Evolutionary conservation across 2,329 filamentous ascomycete species (phyloP).

Genomic region (Xylariaceae sp.): DNA sequence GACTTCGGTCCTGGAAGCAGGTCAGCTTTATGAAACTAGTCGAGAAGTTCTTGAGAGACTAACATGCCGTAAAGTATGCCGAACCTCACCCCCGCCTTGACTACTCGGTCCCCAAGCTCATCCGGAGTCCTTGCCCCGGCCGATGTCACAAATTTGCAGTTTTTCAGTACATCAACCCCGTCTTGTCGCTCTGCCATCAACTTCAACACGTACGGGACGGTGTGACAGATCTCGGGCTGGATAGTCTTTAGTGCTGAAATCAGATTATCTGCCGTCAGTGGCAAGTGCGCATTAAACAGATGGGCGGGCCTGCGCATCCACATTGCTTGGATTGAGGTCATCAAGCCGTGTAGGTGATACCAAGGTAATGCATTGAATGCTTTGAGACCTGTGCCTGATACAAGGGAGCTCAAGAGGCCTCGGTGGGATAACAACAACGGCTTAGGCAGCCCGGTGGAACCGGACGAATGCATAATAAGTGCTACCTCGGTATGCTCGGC

Average conservation of each 20-base stretch:
- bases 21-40: slow-evolving; percentile 14
- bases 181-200: slow-evolving; percentile 41
- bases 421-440: slow-evolving; percentile 47
- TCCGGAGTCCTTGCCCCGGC: slow-evolving; percentile 46
- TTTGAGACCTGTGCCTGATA: slow-evolving; percentile 39
- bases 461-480: slow-evolving; percentile 51
- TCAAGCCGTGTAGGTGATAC: slow-evolving; percentile 48
- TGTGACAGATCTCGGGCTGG: slow-evolving; percentile 43
- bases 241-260: slow-evolving; percentile 40
- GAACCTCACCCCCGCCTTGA: slow-evolving; percentile 41
- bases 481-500: slow-evolving; percentile 37
- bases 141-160: slow-evolving; percentile 44
- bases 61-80: slow-evolving; percentile 46
- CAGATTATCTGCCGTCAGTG: slow-evolving; percentile 42
- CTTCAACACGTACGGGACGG: slow-evolving; percentile 46
- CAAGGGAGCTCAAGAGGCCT: slow-evolving; percentile 41
- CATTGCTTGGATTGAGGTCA: slow-evolving; percentile 46
- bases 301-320: slow-evolving; percentile 45
- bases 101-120: slow-evolving; percentile 43
- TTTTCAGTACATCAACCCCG: slow-evolving; percentile 40
- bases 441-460: slow-evolving; percentile 51
- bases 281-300: slow-evolving; percentile 45
- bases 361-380: slow-evolving; percentile 48
- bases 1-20: slow-evolving; percentile 42
- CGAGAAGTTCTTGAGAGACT: slow-evolving; percentile 16